Conservation (phyloP, 495 filamentous ascomycete genomes). For the Hypoxylon perforatum region DNA sequence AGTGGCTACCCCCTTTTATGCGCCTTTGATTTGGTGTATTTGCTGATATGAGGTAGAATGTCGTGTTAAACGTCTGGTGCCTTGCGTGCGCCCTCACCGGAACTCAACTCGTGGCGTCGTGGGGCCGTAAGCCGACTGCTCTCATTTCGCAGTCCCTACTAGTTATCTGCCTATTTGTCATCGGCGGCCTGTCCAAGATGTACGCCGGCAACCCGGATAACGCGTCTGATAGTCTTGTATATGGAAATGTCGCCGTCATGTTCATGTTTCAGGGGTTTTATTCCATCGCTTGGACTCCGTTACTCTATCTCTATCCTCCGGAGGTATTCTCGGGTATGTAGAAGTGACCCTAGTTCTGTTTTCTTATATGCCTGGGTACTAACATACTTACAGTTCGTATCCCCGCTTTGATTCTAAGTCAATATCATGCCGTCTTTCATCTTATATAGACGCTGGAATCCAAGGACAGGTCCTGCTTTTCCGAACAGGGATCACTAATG, state of each 20-base stretch:
- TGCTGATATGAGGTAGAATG: slow-evolving; percentile 42
- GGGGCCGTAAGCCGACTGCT: slow-evolving; percentile 59
- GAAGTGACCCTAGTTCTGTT: not conserved
- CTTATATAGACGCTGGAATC: slow-evolving; percentile 19
- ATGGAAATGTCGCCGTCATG: slow-evolving; percentile 53
- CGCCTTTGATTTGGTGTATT: not conserved
- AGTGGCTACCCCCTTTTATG: slow-evolving; percentile 24
- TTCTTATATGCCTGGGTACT: slow-evolving; percentile 1
- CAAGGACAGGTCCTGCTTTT: slow-evolving; percentile 14
- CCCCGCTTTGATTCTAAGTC: slow-evolving; percentile 29
- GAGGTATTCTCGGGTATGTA: slow-evolving; percentile 39
- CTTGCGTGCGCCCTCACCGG: slow-evolving; percentile 51
- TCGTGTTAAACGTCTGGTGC: slow-evolving; percentile 60
- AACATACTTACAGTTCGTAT: slow-evolving; percentile 17
- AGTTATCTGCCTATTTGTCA: slow-evolving; percentile 60
- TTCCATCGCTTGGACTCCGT: slow-evolving; percentile 60
- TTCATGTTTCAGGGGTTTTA: slow-evolving; percentile 64
- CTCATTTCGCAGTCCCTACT: slow-evolving; percentile 51
- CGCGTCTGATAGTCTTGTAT: slow-evolving; percentile 50
- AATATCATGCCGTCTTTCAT: not conserved
- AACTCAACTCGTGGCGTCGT: slow-evolving; percentile 52
- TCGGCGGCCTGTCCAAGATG: slow-evolving; percentile 60
- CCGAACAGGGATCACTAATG: slow-evolving; percentile 27
- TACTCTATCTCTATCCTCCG: slow-evolving; percentile 61
- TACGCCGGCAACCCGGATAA: slow-evolving; percentile 55